A percentile compares a stretch with the other conserved stretches of the same genome.
phyloP scores from a whole-genome alignment of 177 flowering plant genomes.

The Telopea speciosissima region DNA sequence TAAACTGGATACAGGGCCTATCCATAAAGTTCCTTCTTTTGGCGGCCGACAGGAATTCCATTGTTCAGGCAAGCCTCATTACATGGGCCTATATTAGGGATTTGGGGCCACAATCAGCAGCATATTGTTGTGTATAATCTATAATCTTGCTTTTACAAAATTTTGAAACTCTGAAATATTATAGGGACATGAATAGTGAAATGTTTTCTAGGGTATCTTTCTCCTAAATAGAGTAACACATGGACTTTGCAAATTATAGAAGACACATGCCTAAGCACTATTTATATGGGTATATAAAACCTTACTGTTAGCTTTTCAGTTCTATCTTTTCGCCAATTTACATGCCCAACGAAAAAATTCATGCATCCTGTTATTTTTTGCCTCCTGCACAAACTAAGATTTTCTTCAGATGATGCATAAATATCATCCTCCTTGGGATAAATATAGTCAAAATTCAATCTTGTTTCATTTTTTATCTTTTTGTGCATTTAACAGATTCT shows the following conservation, averaged over 20 bases:
- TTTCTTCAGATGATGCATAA: background rate
- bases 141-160: background rate
- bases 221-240: too few relatives aligned
- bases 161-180: background rate
- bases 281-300: too few relatives aligned
- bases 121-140: background rate
- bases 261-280: background rate
- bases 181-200: background rate
- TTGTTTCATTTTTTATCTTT: background rate
- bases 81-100: background rate
- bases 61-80: background rate
- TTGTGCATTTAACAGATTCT: too few relatives aligned
- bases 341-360: too few relatives aligned
- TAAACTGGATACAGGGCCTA: background rate
- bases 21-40: background rate
- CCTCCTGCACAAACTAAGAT: background rate
- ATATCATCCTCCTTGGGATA: background rate
- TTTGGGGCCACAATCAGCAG: background rate
- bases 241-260: background rate
- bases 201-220: background rate
- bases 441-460: background rate
- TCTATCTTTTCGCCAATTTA: too few relatives aligned
- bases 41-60: background rate
- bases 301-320: too few relatives aligned
- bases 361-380: background rate